Evolutionary conservation across 805 yeast species (phyloP), one percentile per base, ranked within the genome.

Genomic region (Metschnikowia koreensis): DNA sequence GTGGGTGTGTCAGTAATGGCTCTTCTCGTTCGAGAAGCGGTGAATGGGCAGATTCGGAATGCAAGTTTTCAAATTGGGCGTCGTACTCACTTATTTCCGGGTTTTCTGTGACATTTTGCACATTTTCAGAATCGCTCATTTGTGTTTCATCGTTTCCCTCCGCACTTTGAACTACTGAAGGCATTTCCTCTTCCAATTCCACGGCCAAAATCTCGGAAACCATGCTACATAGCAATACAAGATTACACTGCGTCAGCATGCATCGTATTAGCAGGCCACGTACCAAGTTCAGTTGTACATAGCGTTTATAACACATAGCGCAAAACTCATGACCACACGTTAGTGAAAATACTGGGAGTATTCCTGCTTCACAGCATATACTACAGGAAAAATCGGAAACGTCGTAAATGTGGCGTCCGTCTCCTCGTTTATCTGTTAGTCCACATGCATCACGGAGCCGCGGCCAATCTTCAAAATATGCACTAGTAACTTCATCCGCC

Each of bases 261-360:
- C 98, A 93, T 27, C 75, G 71, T 2, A 89, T 81, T 8, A 82
- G 62, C 3, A 67, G 69, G 0, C 82, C 83, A 22, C 66, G 66
- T 47, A 62, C 44, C 51, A 73, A 56, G 50, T 76, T 74, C 45
- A 76, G 80, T 7, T 69, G 61, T 16, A 87, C 69, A 64, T 89
- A 92, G 34, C 74, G 75, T 13, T 70, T 62, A 65, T 86, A 92
- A 66, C 99, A 93, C 11, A 69, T 71, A 1, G 73, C 59, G 64
- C 99, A 94, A 59, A 74, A 87, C 47, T 71, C 73, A 66, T 93
- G 97, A 8, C 76, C 77, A 66, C 98, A 94, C 13, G 75, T 75
- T 15, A 89, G 66, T 2, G 77, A 67, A 59, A 82, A 88, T 1
- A 71, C 67, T 8, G 53, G 47, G 33, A 70, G 49, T 1, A 54